Percentiles rank a stretch among this genome's conserved stretches.
phyloP scores from a whole-genome alignment of 2,329 filamentous ascomycete species.

The Seiridium cupressi region DNA sequence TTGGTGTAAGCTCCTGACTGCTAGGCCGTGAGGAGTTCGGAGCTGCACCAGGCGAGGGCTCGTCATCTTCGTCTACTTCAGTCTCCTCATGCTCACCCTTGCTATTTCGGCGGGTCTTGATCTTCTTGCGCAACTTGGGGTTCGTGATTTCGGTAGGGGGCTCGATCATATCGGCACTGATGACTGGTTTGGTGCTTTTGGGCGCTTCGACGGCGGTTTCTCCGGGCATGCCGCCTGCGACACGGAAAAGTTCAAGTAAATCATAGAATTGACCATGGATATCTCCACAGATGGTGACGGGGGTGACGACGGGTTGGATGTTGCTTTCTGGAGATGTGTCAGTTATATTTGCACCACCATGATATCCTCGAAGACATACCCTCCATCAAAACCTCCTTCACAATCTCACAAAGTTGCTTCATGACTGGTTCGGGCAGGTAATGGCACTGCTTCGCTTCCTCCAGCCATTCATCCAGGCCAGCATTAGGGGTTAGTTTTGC shows the following conservation, averaged over 20 bases:
- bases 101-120: slow-evolving; percentile 59
- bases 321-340: slow-evolving; percentile 71
- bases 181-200: slow-evolving; percentile 68
- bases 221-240: slow-evolving; percentile 94
- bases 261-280: slow-evolving; percentile 99
- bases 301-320: slow-evolving; percentile 95
- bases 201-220: slow-evolving; percentile 70
- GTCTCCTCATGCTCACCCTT: slow-evolving; percentile 46
- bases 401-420: slow-evolving; percentile 98
- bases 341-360: neutral
- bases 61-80: slow-evolving; percentile 45
- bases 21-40: slow-evolving; percentile 23
- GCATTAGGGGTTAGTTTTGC: slow-evolving; percentile 81
- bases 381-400: slow-evolving; percentile 99
- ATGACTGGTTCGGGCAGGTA: slow-evolving; percentile 94
- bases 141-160: slow-evolving; percentile 86
- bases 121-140: slow-evolving; percentile 82
- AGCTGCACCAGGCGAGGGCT: slow-evolving; percentile 20
- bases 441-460: slow-evolving; percentile 94
- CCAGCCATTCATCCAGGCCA: slow-evolving; percentile 92
- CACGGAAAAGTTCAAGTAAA: slow-evolving; percentile 91
- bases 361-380: slow-evolving; percentile 47
- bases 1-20: slow-evolving; percentile 17
- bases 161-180: slow-evolving; percentile 89
- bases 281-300: slow-evolving; percentile 95